Evolutionary conservation across 2,329 filamentous ascomycete species (phyloP), one percentile per base, ranked within the genome.

Genomic region (Diaporthe velutina): DNA sequence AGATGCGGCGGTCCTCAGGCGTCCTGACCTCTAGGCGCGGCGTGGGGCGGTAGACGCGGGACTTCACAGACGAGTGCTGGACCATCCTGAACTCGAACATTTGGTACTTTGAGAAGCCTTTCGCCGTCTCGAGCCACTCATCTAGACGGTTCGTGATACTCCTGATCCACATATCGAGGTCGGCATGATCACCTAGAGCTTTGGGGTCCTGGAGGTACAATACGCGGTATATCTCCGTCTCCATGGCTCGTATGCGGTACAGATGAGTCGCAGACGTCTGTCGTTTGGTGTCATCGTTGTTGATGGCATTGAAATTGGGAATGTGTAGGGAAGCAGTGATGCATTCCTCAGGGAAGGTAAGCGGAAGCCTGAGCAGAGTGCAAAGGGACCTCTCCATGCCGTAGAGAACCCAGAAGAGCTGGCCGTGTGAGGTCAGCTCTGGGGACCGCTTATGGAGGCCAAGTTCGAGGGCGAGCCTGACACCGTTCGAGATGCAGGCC

Each of bases 101-200:
- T n/a, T 73, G 71, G 48, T 42, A 73, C 12, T 68, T 73, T 3
- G 58, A 68, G 33, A 73, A 73, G 17, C 60, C 58, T 25, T 55
- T 48, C 4, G 71, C 58, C 6, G 58, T 68, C 40, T 73, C 71
- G 0, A 73, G 55, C 71, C 71, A 73, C 35, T 73, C 58, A 8
- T 73, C 71, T 6, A 82, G 80, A 40, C 78, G 76, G 54, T 80
- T 80, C 13, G 82, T 83, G 30, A 83, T 80, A 74, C 81, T 81
- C 76, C 15, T 40, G 10, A 73, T 45, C 71, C 71, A 73, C 4
- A 22, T 10, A 40, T 68, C 60, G 40, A 73, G 50, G 30, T 68
- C 35, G 13, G 38, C 25, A 12, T 25, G 33, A 12, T 66, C 58
- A 8, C 33, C 60, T 25, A 68, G 48, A 38, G 71, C 71, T 5